Base-by-base conservation (phyloP, 305 asterid species). In the Euphrasia arctica region DNA sequence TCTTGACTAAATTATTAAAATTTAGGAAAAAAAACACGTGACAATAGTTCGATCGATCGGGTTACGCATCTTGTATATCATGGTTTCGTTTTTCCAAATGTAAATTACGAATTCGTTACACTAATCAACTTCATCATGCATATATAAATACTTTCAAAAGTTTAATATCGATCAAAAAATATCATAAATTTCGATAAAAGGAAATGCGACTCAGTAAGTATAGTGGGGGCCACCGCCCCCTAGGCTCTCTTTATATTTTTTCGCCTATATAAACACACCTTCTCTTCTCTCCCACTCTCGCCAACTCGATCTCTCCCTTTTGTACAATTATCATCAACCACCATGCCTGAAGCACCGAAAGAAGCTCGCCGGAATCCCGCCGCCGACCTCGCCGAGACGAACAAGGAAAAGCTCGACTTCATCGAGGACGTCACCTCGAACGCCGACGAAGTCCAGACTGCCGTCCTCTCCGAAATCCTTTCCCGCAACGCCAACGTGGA, bases 381-480 rank as follows among this genome's bases (percentile, higher is more conserved):
- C 14, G 56, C 63, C 60, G 65, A 13, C 7, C 10, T 81, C 66
- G 78, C 57, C 0, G 81, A 82, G 18, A 75, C 51, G 70, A 89
- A 82, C 79, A 67, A 67, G 62, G 68, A 61, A 31, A 73, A 74
- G 68, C 83, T 86, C 8, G 75, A 82, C 22, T 86, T 82, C 76
- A 84, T 89, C 55, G 96, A 89, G 74, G 86, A 84, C 3, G 92
- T 82, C 0, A 89, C 96, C 11, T 2, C 14, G 0, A 78, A 79
- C 70, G 74, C 90, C 2, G 96, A 77, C 62, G 73, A 84, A 9
- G 79, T 86, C 29, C 96, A 89, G 57, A 60, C 75, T 48, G 54
- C 67, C 5, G 85, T 86, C 41, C 86, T 89, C 0, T 67, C 79
- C 4, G 95, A 89, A 63, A 89, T 89, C 67, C 86, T 89, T 2